Evolutionary conservation across 1,139 yeast species (phyloP).

Genomic region (Trichomonascaceae sp.): DNA sequence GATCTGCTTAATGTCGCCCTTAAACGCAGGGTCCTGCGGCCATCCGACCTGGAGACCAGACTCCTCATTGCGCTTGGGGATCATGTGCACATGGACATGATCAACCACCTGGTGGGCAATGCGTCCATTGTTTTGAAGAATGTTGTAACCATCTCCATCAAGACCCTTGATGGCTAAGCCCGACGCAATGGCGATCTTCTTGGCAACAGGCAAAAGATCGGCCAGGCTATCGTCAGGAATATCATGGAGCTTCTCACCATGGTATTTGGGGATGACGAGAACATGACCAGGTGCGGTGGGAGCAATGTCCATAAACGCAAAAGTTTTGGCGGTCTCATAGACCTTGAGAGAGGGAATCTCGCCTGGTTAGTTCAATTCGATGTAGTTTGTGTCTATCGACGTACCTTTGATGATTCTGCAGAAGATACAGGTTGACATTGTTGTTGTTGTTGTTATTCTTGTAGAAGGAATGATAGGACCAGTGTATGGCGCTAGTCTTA

Average conservation of each 20-base stretch:
- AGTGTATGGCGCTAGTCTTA: too few relatives aligned
- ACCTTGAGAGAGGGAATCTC: conserved; percentile 87
- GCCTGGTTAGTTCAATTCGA: conserved; percentile 35
- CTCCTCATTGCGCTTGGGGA: conserved; percentile 62
- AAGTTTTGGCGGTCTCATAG: conserved; percentile 64
- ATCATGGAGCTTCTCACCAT: conserved; percentile 84
- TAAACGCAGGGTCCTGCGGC: conserved; percentile 59
- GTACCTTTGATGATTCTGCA: conserved; percentile 80
- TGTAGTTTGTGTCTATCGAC: conserved; percentile 12
- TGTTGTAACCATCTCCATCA: conserved; percentile 72
- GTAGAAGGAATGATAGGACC: too few relatives aligned
- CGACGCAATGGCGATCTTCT: conserved; percentile 62
- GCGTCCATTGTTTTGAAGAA: conserved; percentile 83
- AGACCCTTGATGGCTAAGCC: conserved; percentile 48
- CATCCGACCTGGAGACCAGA: conserved; percentile 80
- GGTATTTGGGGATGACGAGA: conserved; percentile 78
- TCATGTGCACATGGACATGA: conserved; percentile 93
- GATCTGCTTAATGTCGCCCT: conserved; percentile 54
- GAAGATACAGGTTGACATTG: conserved; percentile 52
- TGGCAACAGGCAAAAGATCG: conserved; percentile 77
- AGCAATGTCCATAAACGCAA: conserved; percentile 82
- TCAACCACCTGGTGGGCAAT: conserved; percentile 91
- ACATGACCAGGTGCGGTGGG: conserved; percentile 87
- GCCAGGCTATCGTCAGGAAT: conserved; percentile 80
- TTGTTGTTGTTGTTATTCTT: too few relatives aligned